Base-by-base conservation (phyloP, 305 asterid species). In the Fraxinus baroniana region DNA sequence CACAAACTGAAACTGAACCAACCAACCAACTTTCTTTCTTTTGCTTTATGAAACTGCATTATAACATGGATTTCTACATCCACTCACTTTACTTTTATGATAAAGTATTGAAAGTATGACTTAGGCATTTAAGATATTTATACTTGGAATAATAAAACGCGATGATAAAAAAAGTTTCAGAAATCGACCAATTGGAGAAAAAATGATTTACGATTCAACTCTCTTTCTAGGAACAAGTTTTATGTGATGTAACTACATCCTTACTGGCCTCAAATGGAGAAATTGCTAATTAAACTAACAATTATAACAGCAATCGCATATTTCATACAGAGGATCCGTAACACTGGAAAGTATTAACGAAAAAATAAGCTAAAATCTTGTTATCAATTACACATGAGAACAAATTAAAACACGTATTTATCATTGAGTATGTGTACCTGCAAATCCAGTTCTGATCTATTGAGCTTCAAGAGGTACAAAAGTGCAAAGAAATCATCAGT, bases 401-500 rank as follows among this genome's bases (percentile, higher is more conserved):
- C 71, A 22, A 20, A 12, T 28, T 8, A 77, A 52, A 17, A 49
- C 71, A n/a, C 33, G 10, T 28, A 18, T 49, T 22, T 77, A 20
- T 28, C 66, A 24, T 4, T 13, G 33, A 49, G 37, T 18, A 76
- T 1, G 41, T 13, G 30, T 80, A 94, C 99, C 98, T 94, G 94
- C 84, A 95, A 86, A 85, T 94, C 92, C 79, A 95, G 88, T 30
- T 87, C 82, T 36, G 99, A 90, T 78, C 74, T 83, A 81, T 94
- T 91, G 24, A 94, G 97, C 92, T 94, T 95, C 92, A 95, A 84
- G 80, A 95, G 85, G 86, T 95, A 95, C 52, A 95, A 75, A n/a
- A 95, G 90, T 74, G 97, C 97, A 85, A 95, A 94, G 28, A 95
- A 84, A 90, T 95, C 99, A 89, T 94, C 99, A 8, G 97, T 90